phyloP scores from a whole-genome alignment of 805 yeast species.

The Pichia cabralensis region DNA sequence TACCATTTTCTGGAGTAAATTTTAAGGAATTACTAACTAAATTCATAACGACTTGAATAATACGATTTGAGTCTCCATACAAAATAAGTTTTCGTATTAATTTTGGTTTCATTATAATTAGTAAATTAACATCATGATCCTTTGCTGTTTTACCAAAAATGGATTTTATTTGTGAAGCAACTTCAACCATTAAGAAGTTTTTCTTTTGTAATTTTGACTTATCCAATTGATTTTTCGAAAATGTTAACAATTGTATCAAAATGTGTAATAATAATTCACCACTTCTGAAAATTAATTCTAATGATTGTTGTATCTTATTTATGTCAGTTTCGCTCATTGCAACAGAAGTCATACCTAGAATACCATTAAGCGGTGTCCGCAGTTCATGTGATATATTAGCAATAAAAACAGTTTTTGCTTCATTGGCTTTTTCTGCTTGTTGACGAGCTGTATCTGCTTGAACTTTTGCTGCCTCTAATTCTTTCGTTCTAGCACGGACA shows the following conservation, averaged over 20 bases:
- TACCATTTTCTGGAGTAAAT: constrained; percentile 86
- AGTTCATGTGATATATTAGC: constrained; percentile 92
- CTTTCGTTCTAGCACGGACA: constrained; percentile 76
- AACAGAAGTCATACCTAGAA: constrained; percentile 88
- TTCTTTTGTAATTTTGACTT: constrained; percentile 75
- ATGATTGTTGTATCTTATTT: constrained; percentile 56
- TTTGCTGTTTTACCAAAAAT: constrained; percentile 74
- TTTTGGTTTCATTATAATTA: constrained; percentile 55
- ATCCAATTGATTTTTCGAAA: constrained; percentile 84
- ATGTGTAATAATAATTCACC: constrained; percentile 87
- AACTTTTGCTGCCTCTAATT: constrained; percentile 77
- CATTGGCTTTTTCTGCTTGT: constrained; percentile 76
- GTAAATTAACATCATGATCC: constrained; percentile 64
- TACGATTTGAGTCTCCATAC: constrained; percentile 83
- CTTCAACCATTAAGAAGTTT: constrained; percentile 69
- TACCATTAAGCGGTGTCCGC: constrained; percentile 93
- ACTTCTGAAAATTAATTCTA: constrained; percentile 77
- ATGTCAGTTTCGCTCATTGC: constrained; percentile 80
- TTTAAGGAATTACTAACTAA: constrained; percentile 83
- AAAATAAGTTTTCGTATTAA: constrained; percentile 52
- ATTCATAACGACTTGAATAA: constrained; percentile 87
- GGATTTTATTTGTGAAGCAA: constrained; percentile 75
- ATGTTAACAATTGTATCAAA: constrained; percentile 81
- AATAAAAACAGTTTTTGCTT: constrained; percentile 88
- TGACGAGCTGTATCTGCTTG: constrained; percentile 45